A percentile compares a stretch with the other conserved stretches of the same genome.
phyloP scores from a whole-genome alignment of 768 basidiomycete genomes.

The Pleurotus eryngii region DNA sequence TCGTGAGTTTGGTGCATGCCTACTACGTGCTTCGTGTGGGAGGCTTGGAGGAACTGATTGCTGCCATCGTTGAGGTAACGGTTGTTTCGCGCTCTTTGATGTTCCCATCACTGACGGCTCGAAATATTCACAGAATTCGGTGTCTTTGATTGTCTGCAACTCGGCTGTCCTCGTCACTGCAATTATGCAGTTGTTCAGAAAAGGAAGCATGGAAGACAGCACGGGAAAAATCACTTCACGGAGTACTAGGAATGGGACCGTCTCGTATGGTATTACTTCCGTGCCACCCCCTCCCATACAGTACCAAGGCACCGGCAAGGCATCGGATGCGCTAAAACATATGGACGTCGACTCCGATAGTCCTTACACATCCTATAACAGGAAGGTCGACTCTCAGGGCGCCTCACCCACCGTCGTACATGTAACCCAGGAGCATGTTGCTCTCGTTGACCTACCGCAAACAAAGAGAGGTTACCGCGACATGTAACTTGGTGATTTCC shows the following conservation, averaged over 20 bases:
- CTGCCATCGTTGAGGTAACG: slow-evolving; percentile 41
- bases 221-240: not conserved
- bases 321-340: not conserved
- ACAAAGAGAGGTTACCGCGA: not conserved
- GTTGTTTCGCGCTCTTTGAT: slow-evolving; percentile 24
- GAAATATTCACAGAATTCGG: slow-evolving; percentile 22
- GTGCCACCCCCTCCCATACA: not conserved
- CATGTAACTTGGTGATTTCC: no score
- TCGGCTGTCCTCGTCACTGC: slow-evolving; percentile 35
- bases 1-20: slow-evolving; percentile 46
- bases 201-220: not conserved
- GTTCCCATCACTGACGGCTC: slow-evolving; percentile 41
- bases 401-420: not conserved
- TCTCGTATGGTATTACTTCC: not conserved
- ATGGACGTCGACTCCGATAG: not conserved
- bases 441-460: not conserved
- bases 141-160: slow-evolving; percentile 37
- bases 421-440: not conserved
- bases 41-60: slow-evolving; percentile 27
- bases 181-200: not conserved
- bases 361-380: not conserved
- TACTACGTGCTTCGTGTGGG: slow-evolving; percentile 32
- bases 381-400: not conserved
- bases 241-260: not conserved
- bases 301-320: not conserved